Evolutionary conservation across 2,329 filamentous ascomycete genomes (phyloP).

Genomic region (Ascochyta lentis): DNA sequence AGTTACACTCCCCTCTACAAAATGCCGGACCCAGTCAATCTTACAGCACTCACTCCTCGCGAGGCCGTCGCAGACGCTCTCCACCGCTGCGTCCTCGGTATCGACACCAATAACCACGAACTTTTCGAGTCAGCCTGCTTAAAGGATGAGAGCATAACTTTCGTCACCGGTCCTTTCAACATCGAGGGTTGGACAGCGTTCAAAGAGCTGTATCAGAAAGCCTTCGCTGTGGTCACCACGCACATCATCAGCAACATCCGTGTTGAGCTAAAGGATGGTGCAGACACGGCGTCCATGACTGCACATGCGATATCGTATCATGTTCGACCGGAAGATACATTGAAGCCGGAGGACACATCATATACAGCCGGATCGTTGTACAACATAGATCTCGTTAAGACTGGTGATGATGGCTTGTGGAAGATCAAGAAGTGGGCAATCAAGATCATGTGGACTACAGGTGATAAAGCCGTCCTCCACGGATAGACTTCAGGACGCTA

Average conservation of each 20-base stretch:
- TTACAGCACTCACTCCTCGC: conserved; percentile 23
- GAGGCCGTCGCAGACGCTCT: conserved; percentile 34
- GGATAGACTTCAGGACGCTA: background rate
- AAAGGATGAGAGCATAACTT: conserved; percentile 23
- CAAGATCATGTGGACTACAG: conserved; percentile 28
- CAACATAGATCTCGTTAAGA: conserved; percentile 27
- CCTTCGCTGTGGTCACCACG: conserved; percentile 30
- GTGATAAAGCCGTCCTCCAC: conserved; percentile 23
- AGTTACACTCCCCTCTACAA: background rate
- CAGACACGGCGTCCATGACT: conserved; percentile 25
- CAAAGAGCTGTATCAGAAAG: conserved; percentile 20
- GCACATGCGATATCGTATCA: conserved; percentile 31
- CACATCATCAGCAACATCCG: conserved; percentile 35
- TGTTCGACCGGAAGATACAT: conserved; percentile 27
- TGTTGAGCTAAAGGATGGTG: conserved; percentile 23
- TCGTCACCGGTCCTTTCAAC: conserved; percentile 20
- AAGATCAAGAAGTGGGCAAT: conserved; percentile 40
- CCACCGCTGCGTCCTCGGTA: conserved; percentile 29
- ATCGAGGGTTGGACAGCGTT: conserved; percentile 27
- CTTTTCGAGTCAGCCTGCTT: conserved; percentile 33
- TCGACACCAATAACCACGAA: conserved; percentile 29
- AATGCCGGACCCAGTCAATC: conserved; percentile 17
- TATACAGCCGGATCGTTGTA: conserved; percentile 34
- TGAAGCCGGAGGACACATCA: conserved; percentile 23
- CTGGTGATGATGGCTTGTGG: conserved; percentile 25